Base-by-base conservation (phyloP, 148 eudicot species). In the Persicaria tinctoria region DNA sequence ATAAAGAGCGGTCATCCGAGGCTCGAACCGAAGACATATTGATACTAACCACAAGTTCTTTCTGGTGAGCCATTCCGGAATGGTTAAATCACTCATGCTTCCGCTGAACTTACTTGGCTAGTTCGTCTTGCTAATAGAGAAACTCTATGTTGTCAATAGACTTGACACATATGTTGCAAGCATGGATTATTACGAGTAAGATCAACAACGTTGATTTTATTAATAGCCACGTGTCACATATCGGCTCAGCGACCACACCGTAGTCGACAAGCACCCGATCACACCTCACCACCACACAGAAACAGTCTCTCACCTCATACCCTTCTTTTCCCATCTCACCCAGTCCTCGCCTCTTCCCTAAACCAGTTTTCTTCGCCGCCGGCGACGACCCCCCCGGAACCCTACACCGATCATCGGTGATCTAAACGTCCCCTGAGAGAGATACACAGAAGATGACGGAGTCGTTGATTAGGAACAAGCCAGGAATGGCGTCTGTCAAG, bases 401-500 rank as follows among this genome's bases (percentile, higher is more conserved):
- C 70, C 48, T 41, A 38, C 47, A 44, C 20, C 47, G 8, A 41
- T 66, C 46, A 0, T 17, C 70, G 47, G 18, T 12, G 20, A 66
- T 3, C 47, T 12, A 47, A 64, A 64, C 47, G 17, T 64, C 1
- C 66, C 41, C 66, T 38, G 12, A 27, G 45, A 18, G 73, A 60
- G 63, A 73, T 46, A 51, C 27, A 38, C 8, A 53, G 8, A 84
- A 77, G 79, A 93, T 91, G 98, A 93, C 98, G 73, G 98, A 93
- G 79, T 90, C 98, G 12, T 27, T 78, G 85, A 81, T 93, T 2
- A 78, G 98, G 80, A 80, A 82, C 54, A 91, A 93, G 84, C 83
- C 93, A 49, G 98, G 98, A 17, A 93, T 93, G 98, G 90, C 98
- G 27, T 86, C 89, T 81, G 85, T 93, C 47, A 93, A 86, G 86